Percentiles rank a stretch among this genome's conserved stretches.
phyloP scores from a whole-genome alignment of 441 rosid genomes.

The Eruca vesicaria region DNA sequence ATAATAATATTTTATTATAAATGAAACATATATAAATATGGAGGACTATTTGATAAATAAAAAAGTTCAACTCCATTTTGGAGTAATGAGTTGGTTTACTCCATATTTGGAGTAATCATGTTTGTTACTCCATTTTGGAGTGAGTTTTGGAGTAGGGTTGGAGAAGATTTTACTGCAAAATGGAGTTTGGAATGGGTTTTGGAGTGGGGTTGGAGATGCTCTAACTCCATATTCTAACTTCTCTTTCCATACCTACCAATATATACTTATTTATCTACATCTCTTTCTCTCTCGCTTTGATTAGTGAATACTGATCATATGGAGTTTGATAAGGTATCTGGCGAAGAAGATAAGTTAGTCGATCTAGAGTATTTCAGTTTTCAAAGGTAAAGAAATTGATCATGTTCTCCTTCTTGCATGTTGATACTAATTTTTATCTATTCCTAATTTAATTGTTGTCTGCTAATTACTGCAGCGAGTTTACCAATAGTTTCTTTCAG shows the following conservation, averaged over 20 bases:
- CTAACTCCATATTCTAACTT: background rate
- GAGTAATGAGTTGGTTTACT: too few relatives aligned
- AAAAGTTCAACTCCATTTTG: too few relatives aligned
- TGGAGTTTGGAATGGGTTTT: too few relatives aligned
- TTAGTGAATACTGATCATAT: conserved; percentile 4
- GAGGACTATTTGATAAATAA: too few relatives aligned
- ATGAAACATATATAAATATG: too few relatives aligned
- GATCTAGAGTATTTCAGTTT: background rate
- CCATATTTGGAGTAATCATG: too few relatives aligned
- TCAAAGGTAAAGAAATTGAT: background rate
- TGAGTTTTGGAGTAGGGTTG: too few relatives aligned
- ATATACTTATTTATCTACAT: background rate
- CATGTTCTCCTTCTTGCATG: background rate
- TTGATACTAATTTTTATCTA: background rate
- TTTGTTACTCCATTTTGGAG: too few relatives aligned
- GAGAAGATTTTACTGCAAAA: too few relatives aligned
- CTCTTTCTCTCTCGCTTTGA: background rate
- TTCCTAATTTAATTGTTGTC: background rate
- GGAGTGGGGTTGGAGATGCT: too few relatives aligned
- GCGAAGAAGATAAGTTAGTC: conserved; percentile 13
- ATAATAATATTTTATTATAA: too few relatives aligned
- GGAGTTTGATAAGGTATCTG: conserved; percentile 7
- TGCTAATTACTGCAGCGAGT: conserved; percentile 17
- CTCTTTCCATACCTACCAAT: background rate
- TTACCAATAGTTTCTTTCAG: background rate